Evolutionary conservation across 306 rosid species (phyloP).

Genomic region (Prunus padus): DNA sequence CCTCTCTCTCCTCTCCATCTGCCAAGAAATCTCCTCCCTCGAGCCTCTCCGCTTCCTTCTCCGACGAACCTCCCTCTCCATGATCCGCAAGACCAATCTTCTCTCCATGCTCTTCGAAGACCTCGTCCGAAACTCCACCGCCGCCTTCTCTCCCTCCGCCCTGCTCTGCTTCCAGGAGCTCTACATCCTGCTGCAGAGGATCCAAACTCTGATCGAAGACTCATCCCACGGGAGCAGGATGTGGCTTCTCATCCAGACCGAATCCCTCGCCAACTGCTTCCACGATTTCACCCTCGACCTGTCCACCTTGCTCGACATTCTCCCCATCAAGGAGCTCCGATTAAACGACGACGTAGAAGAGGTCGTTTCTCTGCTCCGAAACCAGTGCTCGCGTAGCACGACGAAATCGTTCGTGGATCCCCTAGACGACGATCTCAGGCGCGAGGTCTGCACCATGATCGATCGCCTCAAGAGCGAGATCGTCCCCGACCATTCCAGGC

Average conservation of each 20-base stretch:
- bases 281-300: constrained; percentile 65
- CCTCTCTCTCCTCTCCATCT: constrained; percentile 50
- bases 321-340: constrained; percentile 50
- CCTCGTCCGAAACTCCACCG: constrained; percentile 22
- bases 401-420: constrained; percentile 24
- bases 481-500: constrained; percentile 45
- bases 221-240: constrained; percentile 62
- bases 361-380: constrained; percentile 51
- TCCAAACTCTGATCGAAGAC: constrained; percentile 65
- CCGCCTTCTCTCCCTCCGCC: constrained; percentile 35
- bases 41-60: constrained; percentile 41
- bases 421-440: constrained; percentile 42
- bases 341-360: constrained; percentile 70
- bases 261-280: constrained; percentile 48
- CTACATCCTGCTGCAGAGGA: constrained; percentile 66
- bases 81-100: constrained; percentile 56
- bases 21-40: constrained; percentile 50
- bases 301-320: constrained; percentile 70
- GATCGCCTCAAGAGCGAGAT: constrained; percentile 68
- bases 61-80: constrained; percentile 38
- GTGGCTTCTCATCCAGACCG: constrained; percentile 55
- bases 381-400: constrained; percentile 50
- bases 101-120: constrained; percentile 65
- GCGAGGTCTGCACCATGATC: constrained; percentile 45
- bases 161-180: constrained; percentile 75